A percentile compares a stretch with the other conserved stretches of the same genome.
Conservation (phyloP, 2,329 filamentous ascomycete species). For the Verticillium zaregamsianum region DNA sequence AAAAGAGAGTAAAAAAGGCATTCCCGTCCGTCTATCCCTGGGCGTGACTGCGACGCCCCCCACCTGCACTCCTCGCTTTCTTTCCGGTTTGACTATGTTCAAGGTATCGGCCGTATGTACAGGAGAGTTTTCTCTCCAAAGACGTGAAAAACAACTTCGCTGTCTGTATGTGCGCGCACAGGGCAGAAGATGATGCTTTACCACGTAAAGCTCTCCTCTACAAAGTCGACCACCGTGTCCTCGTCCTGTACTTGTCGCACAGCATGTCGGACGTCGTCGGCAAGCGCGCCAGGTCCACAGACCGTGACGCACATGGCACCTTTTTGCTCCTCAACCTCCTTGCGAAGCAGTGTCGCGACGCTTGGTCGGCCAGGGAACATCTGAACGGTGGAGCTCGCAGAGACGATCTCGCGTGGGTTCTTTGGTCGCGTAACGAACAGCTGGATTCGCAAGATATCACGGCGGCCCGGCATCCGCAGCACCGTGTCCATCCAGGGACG, state of each 20-base stretch:
- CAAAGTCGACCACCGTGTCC: constrained; percentile 63
- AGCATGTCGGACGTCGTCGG: constrained; percentile 69
- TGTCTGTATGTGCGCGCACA: not conserved
- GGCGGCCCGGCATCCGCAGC: constrained; percentile 72
- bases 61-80: not conserved
- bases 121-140: not conserved
- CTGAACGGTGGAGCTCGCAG: constrained; percentile 73
- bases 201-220: constrained; percentile 74
- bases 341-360: constrained; percentile 70
- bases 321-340: constrained; percentile 76
- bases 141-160: not conserved
- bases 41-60: not conserved
- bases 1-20: not conserved
- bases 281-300: constrained; percentile 70
- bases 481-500: constrained; percentile 77
- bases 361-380: constrained; percentile 91
- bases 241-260: constrained; percentile 60
- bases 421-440: constrained; percentile 88
- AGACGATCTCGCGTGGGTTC: constrained; percentile 76
- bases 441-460: constrained; percentile 79
- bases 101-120: not conserved
- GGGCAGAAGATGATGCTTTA: constrained; percentile 22
- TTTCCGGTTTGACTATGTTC: not conserved
- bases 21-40: not conserved
- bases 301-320: constrained; percentile 87